These are phyloP conservation scores for Pyrus hybrid DNA, from an alignment of 331 rosid genomes.

Conservation along the genomic window DNA sequence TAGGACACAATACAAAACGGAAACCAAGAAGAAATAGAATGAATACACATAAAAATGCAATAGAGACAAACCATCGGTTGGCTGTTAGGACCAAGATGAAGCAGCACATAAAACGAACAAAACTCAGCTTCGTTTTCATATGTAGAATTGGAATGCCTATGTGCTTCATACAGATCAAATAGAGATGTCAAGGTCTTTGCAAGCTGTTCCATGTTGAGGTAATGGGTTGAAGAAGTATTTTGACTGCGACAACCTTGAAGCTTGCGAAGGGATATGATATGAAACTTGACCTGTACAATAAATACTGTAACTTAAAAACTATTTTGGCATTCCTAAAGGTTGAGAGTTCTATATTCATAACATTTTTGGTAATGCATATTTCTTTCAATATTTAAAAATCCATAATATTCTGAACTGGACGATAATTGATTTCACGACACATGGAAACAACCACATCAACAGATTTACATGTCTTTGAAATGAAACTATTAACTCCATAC, in stretches of 20 bases:
- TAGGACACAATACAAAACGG: slow-evolving; percentile 12
- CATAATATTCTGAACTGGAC: no score
- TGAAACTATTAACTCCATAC: not conserved
- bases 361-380: not conserved
- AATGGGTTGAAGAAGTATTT: slow-evolving; percentile 57
- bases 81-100: slow-evolving; percentile 63
- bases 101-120: slow-evolving; percentile 72
- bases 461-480: not conserved
- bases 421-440: not conserved
- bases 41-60: slow-evolving; percentile 18
- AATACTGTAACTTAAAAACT: not conserved
- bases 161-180: slow-evolving; percentile 54
- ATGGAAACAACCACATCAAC: not conserved
- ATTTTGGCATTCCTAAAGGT: not conserved
- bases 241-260: slow-evolving; percentile 44
- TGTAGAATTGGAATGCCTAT: slow-evolving; percentile 30
- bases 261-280: slow-evolving; percentile 62
- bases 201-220: slow-evolving; percentile 90
- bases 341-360: not conserved
- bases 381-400: no score
- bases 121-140: slow-evolving; percentile 78
- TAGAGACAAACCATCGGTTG: slow-evolving; percentile 55
- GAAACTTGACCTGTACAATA: slow-evolving; percentile 65
- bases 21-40: not conserved
- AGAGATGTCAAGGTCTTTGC: slow-evolving; percentile 68